These are phyloP conservation scores for Setaria viridis DNA, from an alignment of 202 grass and related monocot genomes.

Conservation along the genomic window DNA sequence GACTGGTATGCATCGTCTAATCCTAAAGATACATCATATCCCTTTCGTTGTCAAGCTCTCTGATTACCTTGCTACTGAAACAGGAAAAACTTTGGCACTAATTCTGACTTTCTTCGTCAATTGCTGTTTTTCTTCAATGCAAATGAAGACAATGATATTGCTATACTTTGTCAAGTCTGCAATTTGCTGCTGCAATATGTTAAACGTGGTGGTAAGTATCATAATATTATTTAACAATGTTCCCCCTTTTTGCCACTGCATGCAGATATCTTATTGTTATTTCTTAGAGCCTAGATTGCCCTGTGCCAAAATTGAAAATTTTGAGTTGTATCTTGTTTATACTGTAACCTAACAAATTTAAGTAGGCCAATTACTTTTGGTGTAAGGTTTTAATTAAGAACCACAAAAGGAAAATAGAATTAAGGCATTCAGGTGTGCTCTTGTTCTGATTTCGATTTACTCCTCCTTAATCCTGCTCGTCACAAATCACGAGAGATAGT, in stretches of 20 bases:
- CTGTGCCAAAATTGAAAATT: neutral
- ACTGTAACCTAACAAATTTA: neutral
- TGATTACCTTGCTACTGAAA: slow-evolving; percentile 55
- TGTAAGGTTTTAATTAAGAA: neutral
- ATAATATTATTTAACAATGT: neutral
- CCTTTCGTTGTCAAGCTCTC: slow-evolving; percentile 35
- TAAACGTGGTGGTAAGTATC: slow-evolving; percentile 57
- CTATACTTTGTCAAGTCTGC: slow-evolving; percentile 73
- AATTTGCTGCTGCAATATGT: slow-evolving; percentile 77
- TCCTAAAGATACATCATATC: slow-evolving; percentile 32
- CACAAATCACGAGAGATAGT: neutral
- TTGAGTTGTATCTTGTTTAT: neutral
- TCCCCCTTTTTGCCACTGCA: slow-evolving; percentile 24
- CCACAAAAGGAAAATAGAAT: neutral
- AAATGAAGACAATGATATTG: slow-evolving; percentile 71
- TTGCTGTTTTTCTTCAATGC: slow-evolving; percentile 95
- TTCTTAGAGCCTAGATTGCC: slow-evolving; percentile 30
- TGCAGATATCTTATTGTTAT: slow-evolving; percentile 20
- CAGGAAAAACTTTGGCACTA: slow-evolving; percentile 73
- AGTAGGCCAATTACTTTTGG: neutral
- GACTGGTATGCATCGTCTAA: slow-evolving; percentile 61
- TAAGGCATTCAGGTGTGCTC: neutral
- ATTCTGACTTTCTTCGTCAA: slow-evolving; percentile 90
- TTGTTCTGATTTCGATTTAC: neutral
- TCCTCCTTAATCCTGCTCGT: neutral